These are phyloP conservation scores for Cladosporium austrohemisphaericum DNA, from an alignment of 2,329 filamentous ascomycete genomes.

Conservation along the genomic window DNA sequence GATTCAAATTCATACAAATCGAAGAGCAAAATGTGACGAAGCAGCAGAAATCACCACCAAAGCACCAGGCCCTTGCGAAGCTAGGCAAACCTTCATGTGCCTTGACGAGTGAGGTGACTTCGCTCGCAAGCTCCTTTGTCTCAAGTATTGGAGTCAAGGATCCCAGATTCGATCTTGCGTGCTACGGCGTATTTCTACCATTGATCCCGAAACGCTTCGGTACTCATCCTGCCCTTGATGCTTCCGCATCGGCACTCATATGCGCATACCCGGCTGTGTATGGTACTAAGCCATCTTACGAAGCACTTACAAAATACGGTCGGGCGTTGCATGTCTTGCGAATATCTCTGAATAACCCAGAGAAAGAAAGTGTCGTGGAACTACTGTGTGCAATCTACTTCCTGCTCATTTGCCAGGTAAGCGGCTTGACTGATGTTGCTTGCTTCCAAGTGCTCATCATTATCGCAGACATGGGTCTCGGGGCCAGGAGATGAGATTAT, in stretches of 20 bases:
- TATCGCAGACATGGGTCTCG: not conserved
- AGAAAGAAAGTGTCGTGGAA: conserved; percentile 4
- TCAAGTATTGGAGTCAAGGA: conserved; percentile 12
- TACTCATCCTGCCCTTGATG: conserved; percentile 16
- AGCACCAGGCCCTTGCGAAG: not conserved
- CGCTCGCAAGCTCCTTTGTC: not conserved
- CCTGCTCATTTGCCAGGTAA: conserved; percentile 17
- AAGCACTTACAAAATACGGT: conserved; percentile 12
- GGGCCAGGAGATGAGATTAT: conserved; percentile 6
- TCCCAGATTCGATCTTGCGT: conserved; percentile 11
- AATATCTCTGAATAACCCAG: conserved; percentile 3
- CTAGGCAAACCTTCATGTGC: not conserved
- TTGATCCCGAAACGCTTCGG: conserved; percentile 15
- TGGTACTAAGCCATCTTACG: not conserved
- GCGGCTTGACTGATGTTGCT: not conserved
- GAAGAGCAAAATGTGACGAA: not conserved
- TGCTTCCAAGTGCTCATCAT: not conserved
- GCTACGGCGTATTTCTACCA: conserved; percentile 16
- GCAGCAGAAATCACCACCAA: not conserved
- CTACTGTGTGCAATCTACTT: conserved; percentile 18
- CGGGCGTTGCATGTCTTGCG: conserved; percentile 11
- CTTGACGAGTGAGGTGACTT: not conserved
- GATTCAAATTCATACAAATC: conserved; percentile 18
- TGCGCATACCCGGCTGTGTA: conserved; percentile 13
- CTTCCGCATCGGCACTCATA: conserved; percentile 16